These are phyloP conservation scores for Coemansia sp. DNA, from an alignment of 192 early-diverging fungal species.

Conservation along the genomic window DNA sequence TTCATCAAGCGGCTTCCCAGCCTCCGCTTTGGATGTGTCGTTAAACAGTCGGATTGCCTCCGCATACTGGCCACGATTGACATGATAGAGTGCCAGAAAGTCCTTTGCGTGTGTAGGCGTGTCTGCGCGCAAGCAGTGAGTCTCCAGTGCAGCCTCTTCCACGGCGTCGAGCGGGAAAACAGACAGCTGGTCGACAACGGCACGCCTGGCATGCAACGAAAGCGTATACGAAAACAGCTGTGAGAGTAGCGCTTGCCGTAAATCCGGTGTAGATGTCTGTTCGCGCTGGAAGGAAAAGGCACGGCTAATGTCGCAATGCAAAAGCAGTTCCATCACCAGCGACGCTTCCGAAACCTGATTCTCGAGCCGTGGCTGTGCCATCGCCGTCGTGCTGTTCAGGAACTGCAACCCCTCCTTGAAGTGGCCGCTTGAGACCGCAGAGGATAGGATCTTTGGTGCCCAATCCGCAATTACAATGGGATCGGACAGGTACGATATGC, in stretches of 20 bases:
- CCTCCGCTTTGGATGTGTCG: conserved; percentile 18
- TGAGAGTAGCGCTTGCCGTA: conserved; percentile 36
- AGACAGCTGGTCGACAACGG: conserved; percentile 26
- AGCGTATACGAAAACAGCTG: conserved; percentile 47
- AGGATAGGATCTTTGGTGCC: conserved; percentile 39
- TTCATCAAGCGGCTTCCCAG: conserved; percentile 3
- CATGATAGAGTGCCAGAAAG: conserved; percentile 50
- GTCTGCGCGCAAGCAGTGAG: conserved; percentile 22
- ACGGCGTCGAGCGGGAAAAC: conserved; percentile 30
- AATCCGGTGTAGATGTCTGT: conserved; percentile 5
- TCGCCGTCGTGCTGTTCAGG: conserved; percentile 42
- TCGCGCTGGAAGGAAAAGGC: conserved; percentile 51
- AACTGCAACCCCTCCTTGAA: conserved; percentile 26
- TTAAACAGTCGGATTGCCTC: conserved; percentile 48
- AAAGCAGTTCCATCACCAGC: conserved; percentile 36
- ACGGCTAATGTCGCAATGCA: conserved; percentile 37
- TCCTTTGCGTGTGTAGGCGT: conserved; percentile 27
- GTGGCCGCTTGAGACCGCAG: conserved; percentile 20
- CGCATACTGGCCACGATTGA: conserved; percentile 41
- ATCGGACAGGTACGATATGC: conserved; percentile 41
- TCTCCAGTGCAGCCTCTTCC: conserved; percentile 34
- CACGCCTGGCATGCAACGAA: conserved; percentile 16
- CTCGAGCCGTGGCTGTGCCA: conserved; percentile 25
- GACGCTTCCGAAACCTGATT: conserved; percentile 22
- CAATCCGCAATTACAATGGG: conserved; percentile 50